phyloP scores from a whole-genome alignment of 768 basidiomycete species.

The Collybiopsis confluens region DNA sequence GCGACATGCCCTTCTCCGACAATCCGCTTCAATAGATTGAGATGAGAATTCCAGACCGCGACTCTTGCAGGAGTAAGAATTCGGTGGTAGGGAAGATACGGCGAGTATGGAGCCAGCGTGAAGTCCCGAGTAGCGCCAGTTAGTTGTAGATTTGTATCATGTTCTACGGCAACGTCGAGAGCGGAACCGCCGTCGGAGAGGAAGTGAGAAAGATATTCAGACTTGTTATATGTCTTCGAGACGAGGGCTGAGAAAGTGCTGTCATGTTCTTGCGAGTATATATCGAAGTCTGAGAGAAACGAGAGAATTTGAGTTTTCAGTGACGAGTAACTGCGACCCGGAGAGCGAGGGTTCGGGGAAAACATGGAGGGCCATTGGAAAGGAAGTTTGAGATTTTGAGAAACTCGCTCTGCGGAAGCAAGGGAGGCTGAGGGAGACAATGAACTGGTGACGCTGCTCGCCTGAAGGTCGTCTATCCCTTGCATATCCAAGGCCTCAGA shows the following conservation, averaged over 20 bases:
- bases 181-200: not conserved
- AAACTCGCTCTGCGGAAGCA: not conserved
- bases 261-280: not conserved
- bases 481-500: not conserved
- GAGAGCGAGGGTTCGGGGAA: not conserved
- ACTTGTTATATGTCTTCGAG: not conserved
- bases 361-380: conserved; percentile 1
- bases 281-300: not conserved
- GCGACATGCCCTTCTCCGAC: not conserved
- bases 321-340: not conserved
- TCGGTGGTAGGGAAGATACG: not conserved
- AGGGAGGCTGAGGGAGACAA: too few species aligned
- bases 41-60: conserved; percentile 7
- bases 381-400: conserved; percentile 1
- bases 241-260: not conserved
- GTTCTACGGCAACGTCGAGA: not conserved
- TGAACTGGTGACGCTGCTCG: not conserved
- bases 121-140: conserved; percentile 1
- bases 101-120: conserved; percentile 1
- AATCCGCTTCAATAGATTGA: not conserved
- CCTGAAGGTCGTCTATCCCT: not conserved
- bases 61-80: conserved; percentile 2
- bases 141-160: not conserved
- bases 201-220: not conserved
- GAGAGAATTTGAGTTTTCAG: not conserved